Conservation (phyloP, 108 stramenopile species). For the Schizochytrium sp. region DNA sequence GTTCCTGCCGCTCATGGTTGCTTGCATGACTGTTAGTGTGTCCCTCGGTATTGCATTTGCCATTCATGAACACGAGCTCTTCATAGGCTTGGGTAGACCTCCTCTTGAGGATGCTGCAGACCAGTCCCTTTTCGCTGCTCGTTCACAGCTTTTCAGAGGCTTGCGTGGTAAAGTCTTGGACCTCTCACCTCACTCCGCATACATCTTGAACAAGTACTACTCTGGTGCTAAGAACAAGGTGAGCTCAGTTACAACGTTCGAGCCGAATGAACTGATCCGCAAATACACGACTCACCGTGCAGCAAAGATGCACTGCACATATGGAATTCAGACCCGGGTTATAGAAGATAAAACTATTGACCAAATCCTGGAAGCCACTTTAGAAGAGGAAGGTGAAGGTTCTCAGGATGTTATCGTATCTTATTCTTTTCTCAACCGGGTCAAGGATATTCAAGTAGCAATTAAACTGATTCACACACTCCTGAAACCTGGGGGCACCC, state of each 20-base stretch:
- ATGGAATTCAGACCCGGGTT: neutral
- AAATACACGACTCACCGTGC: neutral
- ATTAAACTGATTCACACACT: neutral
- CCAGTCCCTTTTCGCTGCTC: neutral
- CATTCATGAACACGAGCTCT: neutral
- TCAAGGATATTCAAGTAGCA: neutral
- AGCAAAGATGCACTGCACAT: neutral
- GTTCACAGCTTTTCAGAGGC: neutral
- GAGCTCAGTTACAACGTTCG: neutral
- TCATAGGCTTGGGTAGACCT: neutral
- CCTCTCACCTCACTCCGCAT: neutral
- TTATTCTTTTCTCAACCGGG: neutral
- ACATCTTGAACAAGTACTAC: conserved; percentile 2
- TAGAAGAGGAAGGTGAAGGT: neutral
- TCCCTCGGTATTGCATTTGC: neutral
- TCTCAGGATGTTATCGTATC: neutral
- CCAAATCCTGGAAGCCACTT: neutral
- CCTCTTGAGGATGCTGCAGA: neutral
- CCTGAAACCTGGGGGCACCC: neutral
- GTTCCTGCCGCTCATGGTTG: conserved; percentile 22
- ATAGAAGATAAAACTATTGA: neutral
- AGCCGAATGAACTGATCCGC: neutral
- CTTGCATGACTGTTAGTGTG: neutral
- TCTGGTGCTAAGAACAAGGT: conserved; percentile 21
- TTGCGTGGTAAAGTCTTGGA: conserved; percentile 9